Evolutionary conservation across 257 asterid genomes (phyloP).

Genomic region (Ehretia macrophylla): DNA sequence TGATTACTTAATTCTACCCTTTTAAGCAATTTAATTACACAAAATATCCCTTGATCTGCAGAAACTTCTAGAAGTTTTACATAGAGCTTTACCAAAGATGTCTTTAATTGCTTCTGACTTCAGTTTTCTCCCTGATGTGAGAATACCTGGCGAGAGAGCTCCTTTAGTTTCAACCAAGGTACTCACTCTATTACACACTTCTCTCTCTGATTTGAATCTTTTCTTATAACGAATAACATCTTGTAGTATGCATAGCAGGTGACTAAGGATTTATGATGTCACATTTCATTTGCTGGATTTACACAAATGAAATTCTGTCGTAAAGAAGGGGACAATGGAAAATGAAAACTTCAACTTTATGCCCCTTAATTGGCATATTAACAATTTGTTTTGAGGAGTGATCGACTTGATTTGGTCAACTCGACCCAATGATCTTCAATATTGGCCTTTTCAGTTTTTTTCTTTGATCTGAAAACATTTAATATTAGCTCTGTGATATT

Average conservation of each 20-base stretch:
- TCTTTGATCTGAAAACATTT: no score
- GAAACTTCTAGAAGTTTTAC: slow-evolving; percentile 87
- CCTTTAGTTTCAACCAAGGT: slow-evolving; percentile 96
- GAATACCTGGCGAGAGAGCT: slow-evolving; percentile 89
- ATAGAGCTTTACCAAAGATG: slow-evolving; percentile 98
- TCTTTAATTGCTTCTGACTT: slow-evolving; percentile 91
- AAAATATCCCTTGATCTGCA: slow-evolving; percentile 32
- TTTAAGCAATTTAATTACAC: slow-evolving; percentile 12
- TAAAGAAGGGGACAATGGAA: background rate
- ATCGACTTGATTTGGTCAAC: no score
- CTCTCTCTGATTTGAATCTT: background rate
- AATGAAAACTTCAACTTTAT: no score
- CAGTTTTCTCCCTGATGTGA: slow-evolving; percentile 93
- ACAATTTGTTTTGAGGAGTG: no score
- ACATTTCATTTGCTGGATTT: background rate
- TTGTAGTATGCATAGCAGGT: background rate
- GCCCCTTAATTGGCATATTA: no score
- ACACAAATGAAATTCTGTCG: background rate
- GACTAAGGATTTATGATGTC: background rate
- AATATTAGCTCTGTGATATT: no score
- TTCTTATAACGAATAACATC: slow-evolving; percentile 4
- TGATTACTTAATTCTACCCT: background rate
- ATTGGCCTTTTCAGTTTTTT: no score
- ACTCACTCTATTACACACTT: slow-evolving; percentile 1
- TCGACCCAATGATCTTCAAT: no score